Percentiles rank a stretch among this genome's conserved stretches.
Conservation (phyloP, 2,329 filamentous ascomycete genomes). For the Fusarium haematococcum region DNA sequence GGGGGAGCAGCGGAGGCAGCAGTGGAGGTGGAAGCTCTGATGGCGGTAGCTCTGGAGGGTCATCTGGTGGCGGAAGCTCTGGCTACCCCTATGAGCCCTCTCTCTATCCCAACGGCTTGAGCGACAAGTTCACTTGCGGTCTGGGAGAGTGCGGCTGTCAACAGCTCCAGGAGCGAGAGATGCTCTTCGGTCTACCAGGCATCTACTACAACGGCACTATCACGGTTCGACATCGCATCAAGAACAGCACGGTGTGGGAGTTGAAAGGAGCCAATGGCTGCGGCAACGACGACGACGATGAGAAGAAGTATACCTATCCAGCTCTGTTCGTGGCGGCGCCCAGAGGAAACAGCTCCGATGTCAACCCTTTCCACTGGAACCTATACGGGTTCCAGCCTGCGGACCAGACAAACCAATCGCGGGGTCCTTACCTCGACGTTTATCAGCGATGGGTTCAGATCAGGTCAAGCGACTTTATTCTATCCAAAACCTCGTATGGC, state of each 20-base stretch:
- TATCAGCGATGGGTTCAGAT: conserved; percentile 28
- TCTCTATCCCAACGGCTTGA: not conserved
- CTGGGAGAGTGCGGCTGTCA: not conserved
- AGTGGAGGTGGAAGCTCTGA: not conserved
- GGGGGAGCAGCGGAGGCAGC: not conserved
- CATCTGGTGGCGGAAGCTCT: not conserved
- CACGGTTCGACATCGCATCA: conserved; percentile 22
- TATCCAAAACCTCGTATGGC: conserved; percentile 6
- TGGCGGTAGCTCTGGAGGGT: not conserved
- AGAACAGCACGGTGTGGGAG: conserved; percentile 19
- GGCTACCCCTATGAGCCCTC: not conserved
- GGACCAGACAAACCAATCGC: conserved; percentile 1
- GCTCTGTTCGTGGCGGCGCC: conserved; percentile 25
- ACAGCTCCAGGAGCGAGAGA: not conserved
- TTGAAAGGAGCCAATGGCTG: conserved; percentile 4
- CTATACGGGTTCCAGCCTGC: conserved; percentile 22
- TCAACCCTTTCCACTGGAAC: conserved; percentile 31
- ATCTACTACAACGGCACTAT: conserved; percentile 34
- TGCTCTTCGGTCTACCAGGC: conserved; percentile 26
- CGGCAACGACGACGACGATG: conserved; percentile 19
- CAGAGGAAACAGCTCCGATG: conserved; percentile 27
- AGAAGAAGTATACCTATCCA: conserved; percentile 24
- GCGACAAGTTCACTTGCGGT: not conserved
- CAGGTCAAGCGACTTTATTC: conserved; percentile 31
- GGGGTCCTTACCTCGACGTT: conserved; percentile 10